Base-by-base conservation (phyloP, 441 rosid species). In the Croton laevigatus region DNA sequence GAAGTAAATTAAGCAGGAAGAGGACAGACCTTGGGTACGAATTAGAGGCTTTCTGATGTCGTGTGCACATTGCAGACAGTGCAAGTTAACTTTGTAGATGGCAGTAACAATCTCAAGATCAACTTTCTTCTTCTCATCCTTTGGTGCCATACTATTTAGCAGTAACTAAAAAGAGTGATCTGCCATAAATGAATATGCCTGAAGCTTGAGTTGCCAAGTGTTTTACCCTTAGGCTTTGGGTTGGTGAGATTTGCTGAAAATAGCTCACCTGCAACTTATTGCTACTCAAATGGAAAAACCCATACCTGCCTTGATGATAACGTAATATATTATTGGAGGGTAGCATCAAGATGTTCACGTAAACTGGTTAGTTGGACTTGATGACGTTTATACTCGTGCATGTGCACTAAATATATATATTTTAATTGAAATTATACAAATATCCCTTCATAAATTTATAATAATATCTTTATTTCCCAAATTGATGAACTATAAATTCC, bases 61-160 rank as follows among this genome's bases (percentile, higher is more conserved):
- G 48, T 75, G 66, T 16, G 93, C 91, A 51, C 94, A 90, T 73
- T 92, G 81, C 13, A 61, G 86, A 80, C 98, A 90, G 19, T 92
- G 98, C 65, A 92, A 81, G 68, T 90, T 89, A 22, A 90, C 88
- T 82, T 73, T 90, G 85, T 87, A 88, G 48, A 87, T 80, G 0
- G 87, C 94, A 0, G 86, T 85, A 70, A 86, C 81, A 59, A 84
- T 76, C 14, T 78, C 84, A 27, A 27, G 1, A 8, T 59, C 76
- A 44, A 34, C 65, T 60, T 62, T 66, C 34, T 81, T 76, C 69
- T 82, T 76, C 72, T 66, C 88, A 46, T 79, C 84, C 66, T 76
- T 82, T 65, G 37, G 51, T 57, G 46, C 54, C 59, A 65, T 66
- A 58, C 8, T 19, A 20, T 12, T 16, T 13, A 14, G 52, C 52